Evolutionary conservation across 176 grass and related monocot species (phyloP).

Genomic region (Ananas comosus): DNA sequence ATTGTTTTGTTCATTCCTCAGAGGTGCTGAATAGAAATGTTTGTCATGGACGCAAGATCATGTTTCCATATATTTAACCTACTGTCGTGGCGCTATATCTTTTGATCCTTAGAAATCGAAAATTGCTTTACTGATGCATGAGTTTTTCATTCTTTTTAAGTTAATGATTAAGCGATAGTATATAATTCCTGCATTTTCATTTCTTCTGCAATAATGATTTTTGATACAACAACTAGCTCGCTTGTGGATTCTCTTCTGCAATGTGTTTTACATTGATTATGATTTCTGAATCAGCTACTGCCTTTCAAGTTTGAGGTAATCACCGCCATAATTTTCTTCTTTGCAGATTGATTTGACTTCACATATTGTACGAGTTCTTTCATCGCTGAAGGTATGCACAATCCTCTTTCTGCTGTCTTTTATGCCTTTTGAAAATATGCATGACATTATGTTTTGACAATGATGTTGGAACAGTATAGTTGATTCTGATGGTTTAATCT

Average conservation of each 20-base stretch:
- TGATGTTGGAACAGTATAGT: background rate
- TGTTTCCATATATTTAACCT: too few relatives aligned
- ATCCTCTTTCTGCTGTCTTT: background rate
- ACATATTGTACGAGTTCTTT: slow-evolving; percentile 71
- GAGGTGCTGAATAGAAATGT: too few relatives aligned
- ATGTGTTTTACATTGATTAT: background rate
- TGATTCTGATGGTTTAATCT: background rate
- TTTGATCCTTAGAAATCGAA: too few relatives aligned
- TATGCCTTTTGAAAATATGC: background rate
- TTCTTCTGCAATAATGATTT: too few relatives aligned
- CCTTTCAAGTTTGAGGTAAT: background rate
- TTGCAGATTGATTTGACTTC: slow-evolving; percentile 89
- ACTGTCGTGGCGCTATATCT: too few relatives aligned
- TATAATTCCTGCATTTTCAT: too few relatives aligned
- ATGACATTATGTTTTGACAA: background rate
- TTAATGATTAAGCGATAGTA: too few relatives aligned
- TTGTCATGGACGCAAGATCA: too few relatives aligned
- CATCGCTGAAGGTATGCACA: slow-evolving; percentile 58
- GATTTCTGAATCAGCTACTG: background rate
- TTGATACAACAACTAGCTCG: too few relatives aligned
- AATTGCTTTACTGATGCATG: too few relatives aligned
- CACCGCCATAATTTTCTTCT: slow-evolving; percentile 1
- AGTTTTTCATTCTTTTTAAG: too few relatives aligned
- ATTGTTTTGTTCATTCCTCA: too few relatives aligned
- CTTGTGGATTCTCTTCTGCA: background rate